Base-by-base conservation (phyloP, 1,284 basidiomycete species). In the Sanghuangporus sanghuang region DNA sequence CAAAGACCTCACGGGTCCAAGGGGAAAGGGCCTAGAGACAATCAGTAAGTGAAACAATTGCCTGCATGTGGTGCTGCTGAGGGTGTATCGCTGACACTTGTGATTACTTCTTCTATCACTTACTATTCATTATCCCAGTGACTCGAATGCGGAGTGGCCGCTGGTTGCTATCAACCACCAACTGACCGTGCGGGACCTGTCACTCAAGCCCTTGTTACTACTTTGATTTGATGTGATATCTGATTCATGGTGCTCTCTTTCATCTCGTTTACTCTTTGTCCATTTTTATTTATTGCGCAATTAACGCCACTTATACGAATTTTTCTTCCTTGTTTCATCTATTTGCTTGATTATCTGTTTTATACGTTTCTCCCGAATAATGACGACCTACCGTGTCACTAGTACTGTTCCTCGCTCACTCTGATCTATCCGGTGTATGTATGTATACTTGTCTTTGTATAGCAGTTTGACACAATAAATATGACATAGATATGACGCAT, bases 101-200 rank as follows among this genome's bases (percentile, higher is more conserved):
- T 42, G 11, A 12, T 42, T n/a, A 42, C 40, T 42, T 42, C 40
- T 42, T n/a, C 40, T 42, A 6, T 42, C 27, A 3, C 27, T 5
- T 3, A 32, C 27, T 32, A 32, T 32, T 32, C 27, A 32, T 32
- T 32, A 32, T 5, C 27, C 27, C 16, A 55, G 11, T 12, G 39
- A 16, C 14, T 54, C 21, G n/a, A 12, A 16, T 49, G 48, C 48
- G 7, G 4, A 52, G 3, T 66, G 65, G 65, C 61, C 65, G 2
- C 57, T 66, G 38, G 61, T 66, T 16, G 60, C 60, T 11, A 40
- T 63, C 21, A 60, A 49, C n/a, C 65, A 66, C 44, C 65, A 63
- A 60, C 35, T 66, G 18, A 63, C 65, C 42, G 35, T 66, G 21
- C 48, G 65, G 36, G 65, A 66, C 27, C 39, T 63, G 14, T 59